Evolutionary conservation across 768 basidiomycete genomes (phyloP).

Genomic region (Tephrocybe sp.): DNA sequence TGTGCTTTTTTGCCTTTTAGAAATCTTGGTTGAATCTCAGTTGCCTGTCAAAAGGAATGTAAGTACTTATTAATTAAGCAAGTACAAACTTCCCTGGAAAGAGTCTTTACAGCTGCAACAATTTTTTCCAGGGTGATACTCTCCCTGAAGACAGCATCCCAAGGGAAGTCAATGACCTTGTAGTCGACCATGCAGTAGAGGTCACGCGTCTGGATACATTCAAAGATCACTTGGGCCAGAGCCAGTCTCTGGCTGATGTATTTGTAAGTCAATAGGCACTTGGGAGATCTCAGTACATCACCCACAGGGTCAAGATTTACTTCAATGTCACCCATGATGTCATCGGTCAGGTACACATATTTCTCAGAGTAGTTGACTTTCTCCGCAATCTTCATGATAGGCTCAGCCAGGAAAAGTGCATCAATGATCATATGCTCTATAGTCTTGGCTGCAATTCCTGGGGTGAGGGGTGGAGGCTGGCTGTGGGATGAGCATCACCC

Average conservation of each 20-base stretch:
- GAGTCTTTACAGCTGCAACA: constrained; percentile 38
- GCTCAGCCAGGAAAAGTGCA: constrained; percentile 66
- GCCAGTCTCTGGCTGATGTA: constrained; percentile 74
- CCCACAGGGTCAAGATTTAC: constrained; percentile 46
- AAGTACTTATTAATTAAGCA: no score
- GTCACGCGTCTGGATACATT: constrained; percentile 60
- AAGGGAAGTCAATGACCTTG: constrained; percentile 47
- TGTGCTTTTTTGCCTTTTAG: no score
- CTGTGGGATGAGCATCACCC: no score
- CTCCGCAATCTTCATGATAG: constrained; percentile 57
- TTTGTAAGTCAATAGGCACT: no score
- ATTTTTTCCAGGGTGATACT: constrained; percentile 43
- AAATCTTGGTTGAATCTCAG: no score
- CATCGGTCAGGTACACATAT: constrained; percentile 68
- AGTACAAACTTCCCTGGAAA: no score
- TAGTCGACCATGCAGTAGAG: constrained; percentile 73
- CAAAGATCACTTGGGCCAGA: constrained; percentile 57
- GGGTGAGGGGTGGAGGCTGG: no score
- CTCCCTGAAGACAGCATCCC: constrained; percentile 32
- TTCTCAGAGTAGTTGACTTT: constrained; percentile 55
- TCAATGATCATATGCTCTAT: constrained; percentile 89
- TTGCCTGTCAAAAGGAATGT: no score
- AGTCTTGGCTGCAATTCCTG: constrained; percentile 53
- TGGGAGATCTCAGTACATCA: no score
- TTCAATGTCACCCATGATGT: constrained; percentile 63